Conservation (phyloP, 139 green algal species). For the Asterochloris sp. region DNA sequence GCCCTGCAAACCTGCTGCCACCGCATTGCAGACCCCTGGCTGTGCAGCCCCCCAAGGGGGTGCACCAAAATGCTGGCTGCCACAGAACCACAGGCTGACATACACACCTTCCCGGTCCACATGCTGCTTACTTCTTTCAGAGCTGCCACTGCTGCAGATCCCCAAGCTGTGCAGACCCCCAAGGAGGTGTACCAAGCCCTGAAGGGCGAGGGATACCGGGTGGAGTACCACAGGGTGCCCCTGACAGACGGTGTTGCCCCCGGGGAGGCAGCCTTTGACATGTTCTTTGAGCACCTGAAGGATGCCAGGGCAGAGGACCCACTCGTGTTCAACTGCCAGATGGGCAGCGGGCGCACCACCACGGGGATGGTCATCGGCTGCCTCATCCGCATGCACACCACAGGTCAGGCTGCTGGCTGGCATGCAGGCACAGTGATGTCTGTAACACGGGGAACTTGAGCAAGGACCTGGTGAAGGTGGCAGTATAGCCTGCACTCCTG, state of each 20-base stretch:
- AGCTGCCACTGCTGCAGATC: conserved; percentile 11
- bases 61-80: background rate
- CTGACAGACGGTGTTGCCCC: conserved; percentile 83
- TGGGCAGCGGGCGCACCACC: conserved; percentile 87
- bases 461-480: background rate
- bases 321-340: conserved; percentile 91
- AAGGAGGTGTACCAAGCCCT: conserved; percentile 64
- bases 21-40: background rate
- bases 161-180: conserved; percentile 66
- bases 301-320: conserved; percentile 32
- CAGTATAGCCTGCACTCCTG: background rate
- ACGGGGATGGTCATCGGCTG: conserved; percentile 85
- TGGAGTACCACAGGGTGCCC: conserved; percentile 67
- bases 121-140: background rate
- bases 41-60: background rate
- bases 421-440: no score
- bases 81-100: no score
- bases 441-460: background rate
- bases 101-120: no score
- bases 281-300: conserved; percentile 37
- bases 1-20: no score
- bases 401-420: background rate
- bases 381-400: conserved; percentile 60
- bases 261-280: conserved; percentile 57
- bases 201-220: conserved; percentile 39